Conservation (phyloP, 2,329 filamentous ascomycete genomes). For the Verticillium dahliae region DNA sequence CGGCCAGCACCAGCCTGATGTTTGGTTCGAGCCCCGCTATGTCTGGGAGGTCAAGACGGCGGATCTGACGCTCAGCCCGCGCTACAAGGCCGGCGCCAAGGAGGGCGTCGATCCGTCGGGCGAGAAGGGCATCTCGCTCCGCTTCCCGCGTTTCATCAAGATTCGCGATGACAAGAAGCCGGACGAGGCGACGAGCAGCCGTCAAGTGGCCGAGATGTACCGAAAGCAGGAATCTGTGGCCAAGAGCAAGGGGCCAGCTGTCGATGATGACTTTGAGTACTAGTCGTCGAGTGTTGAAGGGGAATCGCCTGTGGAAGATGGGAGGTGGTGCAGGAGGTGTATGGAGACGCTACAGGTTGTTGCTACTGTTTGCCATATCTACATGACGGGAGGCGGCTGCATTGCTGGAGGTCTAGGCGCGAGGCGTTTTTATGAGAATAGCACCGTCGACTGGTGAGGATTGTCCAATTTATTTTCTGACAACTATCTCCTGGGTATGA, state of each 20-base stretch:
- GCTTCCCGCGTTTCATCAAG: conserved; percentile 92
- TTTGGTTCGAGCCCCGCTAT: conserved; percentile 92
- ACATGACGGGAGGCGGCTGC: not conserved
- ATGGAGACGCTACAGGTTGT: not conserved
- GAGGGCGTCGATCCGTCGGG: conserved; percentile 68
- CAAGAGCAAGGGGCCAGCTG: conserved; percentile 77
- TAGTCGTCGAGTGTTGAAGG: conserved; percentile 29
- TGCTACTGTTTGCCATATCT: not conserved
- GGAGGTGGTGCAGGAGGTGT: not conserved
- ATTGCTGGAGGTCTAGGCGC: not conserved
- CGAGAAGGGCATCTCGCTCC: conserved; percentile 75
- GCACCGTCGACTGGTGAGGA: not conserved
- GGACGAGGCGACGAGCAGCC: conserved; percentile 76
- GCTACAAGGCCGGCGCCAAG: conserved; percentile 84
- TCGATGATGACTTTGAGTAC: conserved; percentile 98
- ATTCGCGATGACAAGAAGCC: conserved; percentile 92
- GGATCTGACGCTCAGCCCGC: conserved; percentile 84
- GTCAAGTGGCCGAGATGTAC: conserved; percentile 96
- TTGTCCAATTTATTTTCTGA: no score
- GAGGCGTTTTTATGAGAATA: not conserved
- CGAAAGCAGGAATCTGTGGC: conserved; percentile 84
- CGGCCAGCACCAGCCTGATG: conserved; percentile 89
- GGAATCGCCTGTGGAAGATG: not conserved
- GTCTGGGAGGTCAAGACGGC: conserved; percentile 99
- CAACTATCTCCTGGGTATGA: no score